phyloP scores from a whole-genome alignment of 352 stramenopile species.

The Globisporangium nagaii region DNA sequence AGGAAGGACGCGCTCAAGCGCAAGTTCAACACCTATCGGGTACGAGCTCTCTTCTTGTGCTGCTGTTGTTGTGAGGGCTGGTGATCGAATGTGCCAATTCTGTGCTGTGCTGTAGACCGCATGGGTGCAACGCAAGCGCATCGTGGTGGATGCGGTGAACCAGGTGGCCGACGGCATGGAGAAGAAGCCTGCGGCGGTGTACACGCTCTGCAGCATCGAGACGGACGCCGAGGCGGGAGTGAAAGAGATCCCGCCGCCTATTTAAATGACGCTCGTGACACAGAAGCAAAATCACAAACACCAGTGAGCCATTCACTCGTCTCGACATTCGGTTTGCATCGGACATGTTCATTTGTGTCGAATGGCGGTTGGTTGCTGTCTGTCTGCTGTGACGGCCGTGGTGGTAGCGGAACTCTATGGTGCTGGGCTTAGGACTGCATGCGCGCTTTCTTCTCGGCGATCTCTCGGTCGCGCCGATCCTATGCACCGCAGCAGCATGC shows the following conservation, averaged over 20 bases:
- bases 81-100: not conserved
- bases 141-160: slow-evolving; percentile 72
- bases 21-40: slow-evolving; percentile 59
- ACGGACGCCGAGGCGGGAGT: slow-evolving; percentile 67
- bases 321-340: too few relatives aligned
- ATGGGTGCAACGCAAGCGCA: slow-evolving; percentile 73
- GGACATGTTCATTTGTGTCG: too few relatives aligned
- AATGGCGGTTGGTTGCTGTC: too few relatives aligned
- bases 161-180: slow-evolving; percentile 81
- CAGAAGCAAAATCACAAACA: too few relatives aligned
- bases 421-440: slow-evolving; percentile 2
- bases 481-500: slow-evolving; percentile 2
- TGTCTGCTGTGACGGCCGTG: too few relatives aligned
- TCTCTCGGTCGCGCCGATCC: slow-evolving; percentile 36
- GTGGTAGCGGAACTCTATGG: too few relatives aligned
- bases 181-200: slow-evolving; percentile 68
- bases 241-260: slow-evolving; percentile 61
- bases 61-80: not conserved
- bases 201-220: slow-evolving; percentile 55
- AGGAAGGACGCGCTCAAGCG: slow-evolving; percentile 59
- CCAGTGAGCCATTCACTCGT: too few relatives aligned
- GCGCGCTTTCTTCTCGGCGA: slow-evolving; percentile 25
- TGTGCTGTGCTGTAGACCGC: slow-evolving; percentile 32
- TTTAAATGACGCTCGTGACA: too few relatives aligned
- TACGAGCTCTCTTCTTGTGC: slow-evolving; percentile 12